Base-by-base conservation (phyloP, 108 stramenopile species). In the Fistulifera solaris region DNA sequence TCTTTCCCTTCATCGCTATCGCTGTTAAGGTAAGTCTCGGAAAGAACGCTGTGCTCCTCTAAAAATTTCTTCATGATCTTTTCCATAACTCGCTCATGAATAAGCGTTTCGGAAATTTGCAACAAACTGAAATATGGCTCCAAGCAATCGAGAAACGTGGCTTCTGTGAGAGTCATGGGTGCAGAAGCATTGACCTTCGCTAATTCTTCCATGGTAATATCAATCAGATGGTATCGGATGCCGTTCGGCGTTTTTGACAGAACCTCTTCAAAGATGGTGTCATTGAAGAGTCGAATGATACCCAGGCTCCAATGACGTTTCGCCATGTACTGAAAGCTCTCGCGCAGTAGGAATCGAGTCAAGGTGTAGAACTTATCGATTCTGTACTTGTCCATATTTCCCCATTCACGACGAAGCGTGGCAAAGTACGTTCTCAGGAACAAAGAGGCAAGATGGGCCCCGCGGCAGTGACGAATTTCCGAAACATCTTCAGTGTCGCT, bases 281-380 rank as follows among this genome's bases (percentile, higher is more conserved):
- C 90, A 56, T 93, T 90, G 73, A 96, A 92, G 17, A 87, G 68
- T 10, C 69, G 61, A 27, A 94, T 77, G 22, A 92, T 87, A 22
- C 91, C 92, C 21, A 74, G 50, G 59, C 84, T 90, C 88, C 86
- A 93, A 40, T 80, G 69, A 0, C 90, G 78, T 41, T 66, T 67
- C 14, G 83, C 81, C 87, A 88, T 89, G 77, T 91, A 91, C 51
- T 80, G 68, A 78, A 82, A 93, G 10, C 81, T 76, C 68, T 92
- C 75, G 43, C 70, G 59, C 56, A 93, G 60, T 67, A 85, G 77
- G 26, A 77, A 55, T 28, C 95, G 77, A 44, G 89, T 70, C 41
- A 87, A 63, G 18, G 85, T 87, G 66, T 96, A 96, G 47, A 96
- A 92, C 57, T 96, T 96, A 61, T 96, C 89, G 8, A 96, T 69